Percentiles rank a stretch among this genome's conserved stretches.
These are phyloP conservation scores for Erodium chrysanthum DNA, from an alignment of 441 rosid genomes.

Conservation along the genomic window DNA sequence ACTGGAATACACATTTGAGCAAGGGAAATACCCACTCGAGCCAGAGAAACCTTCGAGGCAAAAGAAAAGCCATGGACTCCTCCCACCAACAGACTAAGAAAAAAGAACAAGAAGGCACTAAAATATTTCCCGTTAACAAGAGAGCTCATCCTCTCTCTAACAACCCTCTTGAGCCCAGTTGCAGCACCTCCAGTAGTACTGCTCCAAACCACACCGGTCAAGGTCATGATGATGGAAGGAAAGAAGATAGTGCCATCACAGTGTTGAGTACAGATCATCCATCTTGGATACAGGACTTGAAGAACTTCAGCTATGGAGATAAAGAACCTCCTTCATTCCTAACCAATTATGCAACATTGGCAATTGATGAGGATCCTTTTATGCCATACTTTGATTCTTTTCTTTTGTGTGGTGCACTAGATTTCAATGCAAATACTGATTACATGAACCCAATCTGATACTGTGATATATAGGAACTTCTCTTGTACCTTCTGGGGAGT, in stretches of 20 bases:
- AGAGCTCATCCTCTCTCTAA: neutral
- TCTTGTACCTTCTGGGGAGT: neutral
- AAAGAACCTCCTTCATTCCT: neutral
- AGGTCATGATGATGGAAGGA: neutral
- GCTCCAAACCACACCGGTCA: neutral
- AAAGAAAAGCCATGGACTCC: constrained; percentile 27
- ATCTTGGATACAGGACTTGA: neutral
- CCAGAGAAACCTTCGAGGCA: constrained; percentile 34
- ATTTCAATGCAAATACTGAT: neutral
- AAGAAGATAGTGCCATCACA: neutral
- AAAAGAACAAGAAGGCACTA: neutral
- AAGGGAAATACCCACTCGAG: constrained; percentile 42
- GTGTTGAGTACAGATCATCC: neutral
- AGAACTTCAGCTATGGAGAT: neutral
- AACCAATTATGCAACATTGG: neutral
- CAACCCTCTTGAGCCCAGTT: neutral
- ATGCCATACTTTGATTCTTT: constrained; percentile 8
- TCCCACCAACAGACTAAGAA: neutral
- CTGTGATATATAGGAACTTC: neutral
- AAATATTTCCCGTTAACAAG: neutral
- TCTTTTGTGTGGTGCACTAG: constrained; percentile 4
- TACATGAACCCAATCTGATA: neutral
- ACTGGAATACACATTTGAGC: constrained; percentile 61
- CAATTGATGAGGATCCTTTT: neutral
- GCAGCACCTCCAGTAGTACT: neutral